These are phyloP conservation scores for Chloromonas sp. DNA, from an alignment of 163 green algal genomes.

Conservation along the genomic window DNA sequence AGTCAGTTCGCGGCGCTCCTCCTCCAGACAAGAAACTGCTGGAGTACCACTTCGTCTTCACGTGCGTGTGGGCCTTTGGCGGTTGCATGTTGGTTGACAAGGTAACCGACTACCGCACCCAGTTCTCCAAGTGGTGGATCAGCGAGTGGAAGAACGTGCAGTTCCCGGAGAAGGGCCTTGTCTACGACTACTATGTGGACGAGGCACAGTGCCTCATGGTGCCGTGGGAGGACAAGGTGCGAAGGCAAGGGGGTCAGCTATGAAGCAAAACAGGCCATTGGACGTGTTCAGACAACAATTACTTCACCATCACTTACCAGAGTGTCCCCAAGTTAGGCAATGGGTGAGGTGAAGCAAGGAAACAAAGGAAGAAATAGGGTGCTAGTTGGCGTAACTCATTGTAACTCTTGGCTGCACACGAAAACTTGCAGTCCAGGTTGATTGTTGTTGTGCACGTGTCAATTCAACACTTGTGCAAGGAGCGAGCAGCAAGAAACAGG, in stretches of 20 bases:
- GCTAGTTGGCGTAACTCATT: too few relatives aligned
- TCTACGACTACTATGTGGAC: constrained; percentile 93
- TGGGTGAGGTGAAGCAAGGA: too few relatives aligned
- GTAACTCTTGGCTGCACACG: too few relatives aligned
- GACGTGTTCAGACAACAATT: too few relatives aligned
- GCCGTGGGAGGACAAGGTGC: constrained; percentile 67
- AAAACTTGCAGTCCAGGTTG: too few relatives aligned
- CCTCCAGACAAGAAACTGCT: constrained; percentile 81
- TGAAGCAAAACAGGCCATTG: too few relatives aligned
- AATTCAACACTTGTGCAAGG: too few relatives aligned
- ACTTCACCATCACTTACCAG: too few relatives aligned
- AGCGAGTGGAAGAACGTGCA: constrained; percentile 72
- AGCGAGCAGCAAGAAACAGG: too few relatives aligned
- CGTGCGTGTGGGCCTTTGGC: constrained; percentile 92
- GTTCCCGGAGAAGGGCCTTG: constrained; percentile 79
- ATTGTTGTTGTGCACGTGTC: too few relatives aligned
- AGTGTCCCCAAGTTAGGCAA: too few relatives aligned
- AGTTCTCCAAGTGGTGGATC: constrained; percentile 90
- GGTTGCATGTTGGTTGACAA: constrained; percentile 84
- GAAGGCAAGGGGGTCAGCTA: neutral
- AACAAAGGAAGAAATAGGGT: neutral
- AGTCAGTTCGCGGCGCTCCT: constrained; percentile 44
- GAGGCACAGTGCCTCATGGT: constrained; percentile 62
- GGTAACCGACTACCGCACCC: constrained; percentile 71
- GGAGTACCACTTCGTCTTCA: constrained; percentile 90